Percentiles rank a stretch among this genome's conserved stretches.
phyloP scores from a whole-genome alignment of 495 filamentous ascomycete genomes.

The Penicillium verhagenii region DNA sequence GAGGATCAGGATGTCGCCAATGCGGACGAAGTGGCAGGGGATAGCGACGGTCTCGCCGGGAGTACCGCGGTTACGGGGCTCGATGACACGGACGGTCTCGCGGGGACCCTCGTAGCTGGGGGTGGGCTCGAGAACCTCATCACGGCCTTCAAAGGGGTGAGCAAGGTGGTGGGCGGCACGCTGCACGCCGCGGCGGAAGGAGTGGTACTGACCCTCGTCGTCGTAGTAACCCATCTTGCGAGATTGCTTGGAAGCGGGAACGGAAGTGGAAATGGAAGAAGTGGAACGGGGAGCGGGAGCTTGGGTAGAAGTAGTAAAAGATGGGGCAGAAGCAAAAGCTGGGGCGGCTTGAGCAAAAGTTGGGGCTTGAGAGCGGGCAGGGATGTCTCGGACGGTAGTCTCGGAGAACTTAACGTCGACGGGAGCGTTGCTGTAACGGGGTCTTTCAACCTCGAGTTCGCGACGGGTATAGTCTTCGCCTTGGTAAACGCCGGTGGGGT shows the following conservation, averaged over 20 bases:
- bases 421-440: conserved; percentile 38
- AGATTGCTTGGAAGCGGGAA: conserved; percentile 32
- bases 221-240: conserved; percentile 98
- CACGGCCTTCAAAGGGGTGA: conserved; percentile 64
- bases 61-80: conserved; percentile 48
- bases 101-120: conserved; percentile 41
- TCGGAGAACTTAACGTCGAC: conserved; percentile 33
- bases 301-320: too few relatives aligned
- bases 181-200: conserved; percentile 83
- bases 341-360: conserved; percentile 40
- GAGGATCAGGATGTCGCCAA: conserved; percentile 97
- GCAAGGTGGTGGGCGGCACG: conserved; percentile 77
- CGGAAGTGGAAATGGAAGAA: neutral
- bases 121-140: conserved; percentile 50
- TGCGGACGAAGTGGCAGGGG: conserved; percentile 98
- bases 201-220: conserved; percentile 95
- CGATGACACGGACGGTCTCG: conserved; percentile 53
- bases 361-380: conserved; percentile 19
- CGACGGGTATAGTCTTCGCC: conserved; percentile 30
- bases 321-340: conserved; percentile 3
- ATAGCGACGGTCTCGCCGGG: conserved; percentile 89
- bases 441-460: conserved; percentile 52
- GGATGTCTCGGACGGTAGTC: conserved; percentile 36
- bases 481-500: conserved; percentile 30
- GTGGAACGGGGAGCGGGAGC: conserved; percentile 18